These are phyloP conservation scores for Suillus occidentalis DNA, from an alignment of 768 basidiomycete species.

Conservation along the genomic window DNA sequence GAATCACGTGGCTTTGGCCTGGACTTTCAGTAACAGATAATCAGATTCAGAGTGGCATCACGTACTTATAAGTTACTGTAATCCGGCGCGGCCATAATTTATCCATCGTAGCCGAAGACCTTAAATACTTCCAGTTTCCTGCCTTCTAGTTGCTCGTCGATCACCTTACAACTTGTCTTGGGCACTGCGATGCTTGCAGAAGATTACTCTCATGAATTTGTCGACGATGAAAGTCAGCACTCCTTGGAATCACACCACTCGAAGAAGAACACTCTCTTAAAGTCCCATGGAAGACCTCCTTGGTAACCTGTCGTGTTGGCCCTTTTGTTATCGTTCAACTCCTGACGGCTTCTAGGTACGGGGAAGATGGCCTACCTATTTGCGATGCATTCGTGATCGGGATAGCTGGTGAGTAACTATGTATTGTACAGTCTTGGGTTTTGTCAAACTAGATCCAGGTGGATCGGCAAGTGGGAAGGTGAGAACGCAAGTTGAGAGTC, in stretches of 20 bases:
- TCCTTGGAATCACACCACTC: slow-evolving; percentile 24
- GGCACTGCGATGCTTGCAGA: slow-evolving; percentile 26
- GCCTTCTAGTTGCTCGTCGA: not conserved
- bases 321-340: slow-evolving; percentile 7
- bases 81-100: not conserved
- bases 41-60: not conserved
- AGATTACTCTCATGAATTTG: slow-evolving; percentile 20
- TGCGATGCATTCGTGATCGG: slow-evolving; percentile 82
- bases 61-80: not conserved
- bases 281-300: slow-evolving; percentile 83
- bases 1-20: not conserved
- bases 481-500: slow-evolving; percentile 13
- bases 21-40: not conserved
- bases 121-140: slow-evolving; percentile 24
- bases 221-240: slow-evolving; percentile 22
- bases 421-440: not conserved
- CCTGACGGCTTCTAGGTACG: slow-evolving; percentile 58
- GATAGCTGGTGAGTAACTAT: slow-evolving; percentile 64
- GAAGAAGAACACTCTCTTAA: slow-evolving; percentile 75
- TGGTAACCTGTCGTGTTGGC: slow-evolving; percentile 48
- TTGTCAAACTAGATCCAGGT: slow-evolving; percentile 40
- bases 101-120: slow-evolving; percentile 28
- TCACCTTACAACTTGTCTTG: not conserved
- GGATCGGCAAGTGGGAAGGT: slow-evolving; percentile 91
- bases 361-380: slow-evolving; percentile 66